Base-by-base conservation (phyloP, 2,329 filamentous ascomycete species). In the Phialophora verrucosa region DNA sequence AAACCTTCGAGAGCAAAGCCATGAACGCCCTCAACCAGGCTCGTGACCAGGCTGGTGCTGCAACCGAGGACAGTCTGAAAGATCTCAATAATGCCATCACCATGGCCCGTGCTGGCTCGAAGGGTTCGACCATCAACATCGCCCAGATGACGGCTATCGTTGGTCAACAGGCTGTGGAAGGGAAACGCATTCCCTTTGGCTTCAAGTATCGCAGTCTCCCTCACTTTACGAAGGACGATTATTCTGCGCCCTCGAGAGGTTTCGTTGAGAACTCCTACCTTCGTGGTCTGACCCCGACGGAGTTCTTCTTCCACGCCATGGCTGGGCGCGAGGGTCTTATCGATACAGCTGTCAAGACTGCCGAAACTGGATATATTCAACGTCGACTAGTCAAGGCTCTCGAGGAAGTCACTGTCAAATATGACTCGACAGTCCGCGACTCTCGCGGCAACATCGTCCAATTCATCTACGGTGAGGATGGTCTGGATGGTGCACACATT, bases 231-330 rank as follows among this genome's bases (percentile, higher is more conserved):
- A 99, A 99, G 83, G 96, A 99, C 74, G 96, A 99, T 78, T 99
- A 98, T 79, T 98, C 94, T 23, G 93, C 95, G 11, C 93, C 97
- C 77, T 94, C 95, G 54, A 90, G 95, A 82, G 95, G 95, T 50
- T 99, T 99, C 76, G 95, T 99, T 23, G 95, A 99, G 80, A 99
- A 99, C 81, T 99, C 95, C 0, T 99, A 99, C 74, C 87, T 99
- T 12, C 91, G 95, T 83, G 95, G 95, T 63, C 83, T 99, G 66
- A 99, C 96, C 0, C 95, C 95, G 0, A 90, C 91, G 0, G 95
- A 99, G 74, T 99, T 99, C 82, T 99, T 97, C 83, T 99, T 99
- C 86, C 95, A 99, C 86, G 95, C 95, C 76, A 99, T 99, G 95
- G 95, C 95, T 84, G 95, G 95, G 92, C 89, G 95, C 83, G 95